These are phyloP conservation scores for Capsella rubella DNA, from an alignment of 441 rosid genomes.

Conservation along the genomic window DNA sequence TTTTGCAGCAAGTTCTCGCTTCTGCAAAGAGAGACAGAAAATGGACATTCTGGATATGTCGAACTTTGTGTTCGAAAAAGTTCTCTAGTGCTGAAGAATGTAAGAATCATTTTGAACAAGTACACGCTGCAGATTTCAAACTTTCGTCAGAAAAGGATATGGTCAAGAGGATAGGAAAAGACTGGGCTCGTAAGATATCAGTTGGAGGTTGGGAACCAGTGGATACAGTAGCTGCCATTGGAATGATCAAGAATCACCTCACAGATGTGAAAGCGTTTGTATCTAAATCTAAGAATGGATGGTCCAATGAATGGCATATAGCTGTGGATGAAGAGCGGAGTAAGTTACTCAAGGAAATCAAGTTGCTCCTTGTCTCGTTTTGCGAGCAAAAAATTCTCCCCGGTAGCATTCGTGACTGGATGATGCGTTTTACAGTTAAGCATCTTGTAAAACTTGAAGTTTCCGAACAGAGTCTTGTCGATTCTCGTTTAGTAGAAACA, in stretches of 20 bases:
- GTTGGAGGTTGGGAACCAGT: constrained; percentile 3
- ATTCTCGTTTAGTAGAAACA: not conserved
- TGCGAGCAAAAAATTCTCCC: not conserved
- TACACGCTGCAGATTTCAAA: not conserved
- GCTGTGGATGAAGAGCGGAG: not conserved
- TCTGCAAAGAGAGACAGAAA: not conserved
- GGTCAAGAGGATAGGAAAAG: not conserved
- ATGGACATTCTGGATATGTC: not conserved
- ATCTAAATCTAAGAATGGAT: not conserved
- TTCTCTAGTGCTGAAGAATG: constrained; percentile 4
- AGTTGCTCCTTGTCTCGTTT: not conserved
- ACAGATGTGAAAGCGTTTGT: not conserved
- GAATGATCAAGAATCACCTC: not conserved
- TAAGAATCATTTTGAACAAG: not conserved
- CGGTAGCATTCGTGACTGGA: constrained; percentile 1
- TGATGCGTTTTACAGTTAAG: not conserved
- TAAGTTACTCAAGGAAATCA: not conserved
- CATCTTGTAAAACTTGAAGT: constrained; percentile 1
- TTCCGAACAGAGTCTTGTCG: not conserved
- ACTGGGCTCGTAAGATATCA: not conserved
- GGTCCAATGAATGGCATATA: not conserved
- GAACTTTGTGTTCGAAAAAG: not conserved
- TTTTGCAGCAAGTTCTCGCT: not conserved
- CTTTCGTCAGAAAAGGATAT: not conserved
- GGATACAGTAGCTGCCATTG: not conserved